phyloP scores from a whole-genome alignment of 805 yeast genomes.

The Ogataea populi-albae region DNA sequence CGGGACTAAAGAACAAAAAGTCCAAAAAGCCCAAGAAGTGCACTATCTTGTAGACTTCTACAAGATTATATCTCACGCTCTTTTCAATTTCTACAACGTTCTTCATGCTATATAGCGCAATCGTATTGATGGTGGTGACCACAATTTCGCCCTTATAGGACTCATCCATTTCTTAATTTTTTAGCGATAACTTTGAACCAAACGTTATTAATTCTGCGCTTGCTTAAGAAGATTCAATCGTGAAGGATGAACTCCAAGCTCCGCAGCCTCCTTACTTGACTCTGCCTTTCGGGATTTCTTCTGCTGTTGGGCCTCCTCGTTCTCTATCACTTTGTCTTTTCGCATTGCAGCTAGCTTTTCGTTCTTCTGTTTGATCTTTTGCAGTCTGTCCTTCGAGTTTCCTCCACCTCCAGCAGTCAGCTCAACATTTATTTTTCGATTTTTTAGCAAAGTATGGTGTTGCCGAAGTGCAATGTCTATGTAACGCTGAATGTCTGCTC shows the following conservation, averaged over 20 bases:
- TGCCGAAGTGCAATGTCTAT: constrained; percentile 82
- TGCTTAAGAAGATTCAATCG: constrained; percentile 50
- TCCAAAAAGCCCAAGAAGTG: constrained; percentile 49
- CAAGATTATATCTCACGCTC: neutral
- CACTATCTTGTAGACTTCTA: constrained; percentile 36
- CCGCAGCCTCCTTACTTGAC: constrained; percentile 18
- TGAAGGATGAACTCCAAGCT: constrained; percentile 58
- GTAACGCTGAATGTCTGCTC: constrained; percentile 64
- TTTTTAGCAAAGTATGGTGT: constrained; percentile 70
- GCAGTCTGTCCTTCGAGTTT: constrained; percentile 62
- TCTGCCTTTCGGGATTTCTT: constrained; percentile 27
- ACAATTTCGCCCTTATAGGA: too few relatives aligned
- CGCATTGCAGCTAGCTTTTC: constrained; percentile 71
- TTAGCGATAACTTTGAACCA: too few relatives aligned
- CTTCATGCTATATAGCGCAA: neutral
- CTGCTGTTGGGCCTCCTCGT: constrained; percentile 38
- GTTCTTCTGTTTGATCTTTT: constrained; percentile 78
- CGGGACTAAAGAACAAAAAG: constrained; percentile 13
- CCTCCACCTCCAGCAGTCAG: constrained; percentile 99
- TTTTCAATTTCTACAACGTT: constrained; percentile 1
- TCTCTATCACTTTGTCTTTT: constrained; percentile 49
- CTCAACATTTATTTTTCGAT: constrained; percentile 88
- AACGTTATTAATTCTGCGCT: too few relatives aligned
- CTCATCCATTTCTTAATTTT: too few relatives aligned
- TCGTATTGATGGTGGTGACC: too few relatives aligned